A percentile compares a stretch with the other conserved stretches of the same genome.
Conservation (phyloP, 805 yeast species). For the Suhomyces sp. region DNA sequence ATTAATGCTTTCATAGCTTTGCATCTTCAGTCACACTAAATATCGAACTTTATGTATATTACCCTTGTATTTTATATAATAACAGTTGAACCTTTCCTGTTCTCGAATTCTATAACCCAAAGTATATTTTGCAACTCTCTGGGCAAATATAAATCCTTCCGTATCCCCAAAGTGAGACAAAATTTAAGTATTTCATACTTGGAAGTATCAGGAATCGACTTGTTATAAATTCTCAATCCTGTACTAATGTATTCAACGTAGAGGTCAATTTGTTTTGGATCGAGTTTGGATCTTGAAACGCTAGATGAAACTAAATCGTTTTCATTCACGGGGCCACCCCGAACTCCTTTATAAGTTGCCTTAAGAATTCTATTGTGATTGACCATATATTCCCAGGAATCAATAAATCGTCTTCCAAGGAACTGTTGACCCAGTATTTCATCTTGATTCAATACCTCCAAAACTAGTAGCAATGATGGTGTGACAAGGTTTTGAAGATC, state of each 20-base stretch:
- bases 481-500: conserved; percentile 20
- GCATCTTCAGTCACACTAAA: background rate
- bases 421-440: conserved; percentile 44
- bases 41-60: conserved; percentile 2
- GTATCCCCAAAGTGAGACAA: conserved; percentile 29
- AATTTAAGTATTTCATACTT: conserved; percentile 37
- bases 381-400: conserved; percentile 39
- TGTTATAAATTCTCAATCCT: conserved; percentile 41
- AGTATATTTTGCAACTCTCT: conserved; percentile 27
- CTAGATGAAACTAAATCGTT: too few species aligned
- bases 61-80: conserved; percentile 1
- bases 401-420: conserved; percentile 45
- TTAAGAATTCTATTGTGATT: conserved; percentile 2
- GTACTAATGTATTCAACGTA: conserved; percentile 31
- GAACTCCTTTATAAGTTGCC: background rate
- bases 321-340: background rate
- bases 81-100: background rate
- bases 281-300: conserved; percentile 15
- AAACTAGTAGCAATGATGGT: conserved; percentile 30
- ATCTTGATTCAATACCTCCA: conserved; percentile 29
- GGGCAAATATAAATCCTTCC: conserved; percentile 16
- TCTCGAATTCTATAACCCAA: conserved; percentile 25
- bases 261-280: conserved; percentile 20
- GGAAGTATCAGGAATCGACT: conserved; percentile 38
- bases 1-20: conserved; percentile 7